phyloP scores from a whole-genome alignment of 371 early-diverging fungal genomes.

The Mortierella sp. region DNA sequence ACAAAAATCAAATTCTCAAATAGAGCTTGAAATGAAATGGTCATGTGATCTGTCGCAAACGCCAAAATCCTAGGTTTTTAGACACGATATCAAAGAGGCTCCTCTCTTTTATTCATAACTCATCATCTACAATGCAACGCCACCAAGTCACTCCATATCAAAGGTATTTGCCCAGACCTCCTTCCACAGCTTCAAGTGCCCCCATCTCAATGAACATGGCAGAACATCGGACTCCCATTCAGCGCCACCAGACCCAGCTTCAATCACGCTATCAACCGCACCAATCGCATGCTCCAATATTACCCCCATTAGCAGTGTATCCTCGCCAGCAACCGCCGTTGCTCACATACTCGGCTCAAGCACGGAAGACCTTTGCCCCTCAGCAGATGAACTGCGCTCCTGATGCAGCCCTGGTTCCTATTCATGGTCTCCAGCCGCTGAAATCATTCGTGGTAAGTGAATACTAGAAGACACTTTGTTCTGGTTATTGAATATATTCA shows the following conservation, averaged over 20 bases:
- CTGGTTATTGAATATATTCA: not conserved
- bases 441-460: constrained; percentile 41
- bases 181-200: not conserved
- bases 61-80: not conserved
- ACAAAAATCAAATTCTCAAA: not conserved
- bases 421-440: constrained; percentile 25
- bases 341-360: constrained; percentile 28
- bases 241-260: not conserved
- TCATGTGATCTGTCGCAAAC: constrained; percentile 4
- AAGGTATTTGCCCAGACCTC: not conserved
- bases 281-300: not conserved
- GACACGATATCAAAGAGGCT: not conserved
- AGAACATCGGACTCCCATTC: not conserved
- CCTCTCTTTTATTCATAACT: not conserved
- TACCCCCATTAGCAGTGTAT: not conserved
- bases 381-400: constrained; percentile 22
- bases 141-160: constrained; percentile 13
- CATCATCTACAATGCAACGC: constrained; percentile 15
- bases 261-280: not conserved
- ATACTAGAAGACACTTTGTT: not conserved
- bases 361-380: constrained; percentile 31
- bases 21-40: not conserved
- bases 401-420: constrained; percentile 43
- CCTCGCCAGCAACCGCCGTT: constrained; percentile 1
- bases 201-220: not conserved